phyloP scores from a whole-genome alignment of 257 asterid species.

The Penstemon eatonii region DNA sequence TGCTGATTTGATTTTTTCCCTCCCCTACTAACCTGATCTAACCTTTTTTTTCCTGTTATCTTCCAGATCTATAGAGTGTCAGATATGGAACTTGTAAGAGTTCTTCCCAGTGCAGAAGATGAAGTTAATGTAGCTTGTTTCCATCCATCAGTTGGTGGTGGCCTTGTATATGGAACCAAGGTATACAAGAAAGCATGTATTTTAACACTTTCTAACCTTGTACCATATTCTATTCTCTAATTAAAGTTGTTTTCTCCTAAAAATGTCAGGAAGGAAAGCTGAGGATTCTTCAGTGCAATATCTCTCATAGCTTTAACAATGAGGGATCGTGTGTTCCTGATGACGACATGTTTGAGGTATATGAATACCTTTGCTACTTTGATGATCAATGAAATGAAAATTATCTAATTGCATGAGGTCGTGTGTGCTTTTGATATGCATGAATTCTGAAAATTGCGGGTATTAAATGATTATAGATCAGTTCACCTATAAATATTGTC shows the following conservation, averaged over 20 bases:
- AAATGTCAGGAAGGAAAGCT: constrained; percentile 87
- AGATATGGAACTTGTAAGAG: constrained; percentile 96
- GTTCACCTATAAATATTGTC: too few species aligned
- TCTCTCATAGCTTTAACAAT: constrained; percentile 50
- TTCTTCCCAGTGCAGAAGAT: constrained; percentile 95
- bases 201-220: constrained; percentile 10
- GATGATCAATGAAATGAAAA: too few species aligned
- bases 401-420: too few species aligned
- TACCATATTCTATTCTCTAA: constrained; percentile 10
- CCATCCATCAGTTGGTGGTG: constrained; percentile 96
- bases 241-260: constrained; percentile 16
- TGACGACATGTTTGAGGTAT: constrained; percentile 80
- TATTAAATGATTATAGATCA: too few species aligned
- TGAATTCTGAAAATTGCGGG: too few species aligned
- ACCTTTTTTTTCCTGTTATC: constrained; percentile 16
- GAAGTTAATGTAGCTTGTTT: constrained; percentile 98
- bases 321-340: constrained; percentile 47
- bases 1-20: constrained; percentile 8
- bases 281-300: constrained; percentile 76
- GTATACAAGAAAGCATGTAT: constrained; percentile 32
- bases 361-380: constrained; percentile 18
- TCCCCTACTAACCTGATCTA: constrained; percentile 16
- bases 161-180: constrained; percentile 97
- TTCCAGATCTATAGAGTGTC: constrained; percentile 82
- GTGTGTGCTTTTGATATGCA: too few species aligned